Evolutionary conservation across 2,329 filamentous ascomycete species (phyloP).

Genomic region (Chaetomiaceae sp.): DNA sequence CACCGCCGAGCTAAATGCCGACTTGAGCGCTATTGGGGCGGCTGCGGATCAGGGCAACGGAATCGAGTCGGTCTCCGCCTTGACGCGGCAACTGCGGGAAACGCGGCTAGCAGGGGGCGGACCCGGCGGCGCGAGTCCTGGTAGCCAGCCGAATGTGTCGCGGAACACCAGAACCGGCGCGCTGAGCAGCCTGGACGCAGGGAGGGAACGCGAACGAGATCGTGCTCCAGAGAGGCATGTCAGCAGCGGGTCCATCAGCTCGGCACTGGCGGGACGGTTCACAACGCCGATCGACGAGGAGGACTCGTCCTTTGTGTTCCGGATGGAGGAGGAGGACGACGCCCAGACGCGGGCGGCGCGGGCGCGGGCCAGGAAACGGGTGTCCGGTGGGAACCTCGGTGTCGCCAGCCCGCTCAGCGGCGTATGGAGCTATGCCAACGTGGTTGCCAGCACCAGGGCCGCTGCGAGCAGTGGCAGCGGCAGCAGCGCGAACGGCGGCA

Average conservation of each 20-base stretch:
- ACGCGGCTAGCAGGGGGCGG: constrained; percentile 47
- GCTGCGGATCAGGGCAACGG: constrained; percentile 38
- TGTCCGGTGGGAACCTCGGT: constrained; percentile 37
- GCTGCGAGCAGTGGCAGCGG: not conserved
- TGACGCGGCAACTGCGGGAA: constrained; percentile 57
- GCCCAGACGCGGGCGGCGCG: constrained; percentile 34
- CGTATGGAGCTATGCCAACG: constrained; percentile 39
- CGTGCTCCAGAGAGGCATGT: constrained; percentile 50
- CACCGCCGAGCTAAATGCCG: constrained; percentile 30
- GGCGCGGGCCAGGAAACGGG: constrained; percentile 43
- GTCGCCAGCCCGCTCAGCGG: constrained; percentile 27
- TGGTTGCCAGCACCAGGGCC: constrained; percentile 16
- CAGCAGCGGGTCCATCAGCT: constrained; percentile 53
- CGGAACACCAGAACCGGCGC: constrained; percentile 36
- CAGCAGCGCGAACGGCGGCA: constrained; percentile 11
- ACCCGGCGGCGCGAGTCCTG: constrained; percentile 38
- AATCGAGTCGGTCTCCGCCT: constrained; percentile 49
- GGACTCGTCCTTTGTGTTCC: constrained; percentile 58
- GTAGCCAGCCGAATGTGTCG: constrained; percentile 45
- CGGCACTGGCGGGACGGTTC: constrained; percentile 49
- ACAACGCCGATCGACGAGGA: constrained; percentile 62
- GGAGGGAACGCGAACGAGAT: constrained; percentile 32
- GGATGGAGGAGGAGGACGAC: constrained; percentile 58
- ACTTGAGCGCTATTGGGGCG: constrained; percentile 35
- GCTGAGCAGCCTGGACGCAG: constrained; percentile 25